Evolutionary conservation across 75 land plant genomes (phyloP), one percentile per base, ranked within the genome.

Genomic region (Cunninghamia lanceolata): DNA sequence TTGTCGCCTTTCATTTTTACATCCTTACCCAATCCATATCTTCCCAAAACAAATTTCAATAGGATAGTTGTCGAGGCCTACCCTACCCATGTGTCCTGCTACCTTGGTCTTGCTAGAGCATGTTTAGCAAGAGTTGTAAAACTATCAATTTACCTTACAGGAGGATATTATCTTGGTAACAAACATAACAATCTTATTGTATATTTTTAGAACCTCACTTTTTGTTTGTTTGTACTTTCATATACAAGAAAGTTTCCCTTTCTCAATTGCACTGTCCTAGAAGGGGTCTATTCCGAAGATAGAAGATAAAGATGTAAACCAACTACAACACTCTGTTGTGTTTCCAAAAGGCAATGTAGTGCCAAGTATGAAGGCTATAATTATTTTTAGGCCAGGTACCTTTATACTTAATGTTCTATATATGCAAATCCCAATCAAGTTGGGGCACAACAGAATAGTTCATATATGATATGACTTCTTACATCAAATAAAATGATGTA

Each of bases 201-300:
- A 59, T 19, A 3, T 3, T 59, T 1, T 59, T 19, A 0, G 68
- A 9, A 59, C 28, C 28, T 59, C 21, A 19, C 1, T 59, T 59
- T 50, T 17, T 25, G 0, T 59, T 25, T 59, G 68, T 21, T 19
- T 59, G 28, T 25, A 59, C 68, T 84, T 88, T 42, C 47, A 96
- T 96, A 95, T 96, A 5, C 91, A 96, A 88, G 98, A 96, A 82
- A 84, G 92, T 39, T 96, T 93, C 46, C 98, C 98, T 2, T 94
- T 93, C 82, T 36, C 90, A 19, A 88, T 96, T 87, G 91, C 94
- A 54, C 70, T 96, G 76, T 88, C 92, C 36, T 97, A 95, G 96
- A 97, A 95, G 82, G 99, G 93, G 17, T 70, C 93, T 76, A 87
- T 93, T 81, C 85, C 94, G 25, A 97, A 94, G n/a, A 42, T 87